Evolutionary conservation across 352 stramenopile genomes (phyloP), one percentile per base, ranked within the genome.

Genomic region (Globisporangium ultimum): DNA sequence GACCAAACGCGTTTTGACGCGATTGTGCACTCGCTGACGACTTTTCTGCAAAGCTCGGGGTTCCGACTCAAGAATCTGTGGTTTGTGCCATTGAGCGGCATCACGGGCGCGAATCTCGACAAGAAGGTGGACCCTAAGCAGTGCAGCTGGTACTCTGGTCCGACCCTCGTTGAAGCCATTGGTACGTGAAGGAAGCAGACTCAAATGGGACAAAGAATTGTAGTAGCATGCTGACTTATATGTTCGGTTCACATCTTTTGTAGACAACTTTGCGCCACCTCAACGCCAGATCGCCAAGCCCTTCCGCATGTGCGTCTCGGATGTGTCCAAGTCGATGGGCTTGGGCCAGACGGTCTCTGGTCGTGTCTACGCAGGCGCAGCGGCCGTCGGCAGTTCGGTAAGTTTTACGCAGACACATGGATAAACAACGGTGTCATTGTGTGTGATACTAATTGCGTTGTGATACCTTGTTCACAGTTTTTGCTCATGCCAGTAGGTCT

Each of bases 71-170:
- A 93, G 58, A 89, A 96, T 55, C 38, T 96, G 45, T 80, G 70
- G 48, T 97, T 96, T 53, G 80, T 97, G 28, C 89, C 89, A 9
- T 72, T 97, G 24, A 96, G 88, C 52, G 89, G 89, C 11, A 84
- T 97, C 47, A 86, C 72, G 1, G 89, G 89, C 17, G 76, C 66
- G n/a, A 97, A 97, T 40, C 61, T 97, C 11, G 68, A 93, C 32
- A 80, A 73, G n/a, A 78, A 68, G 20, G 61, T 89, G 12, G 65
- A 73, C 34, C 21, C 64, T 5, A 61, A 71, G 9, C 72, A 87
- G 20, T 88, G 73, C 54, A 57, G 62, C 22, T 96, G 88, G 88
- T 96, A 95, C 61, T 64, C 61, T 3, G 88, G 88, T 0, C 82
- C 76, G 21, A 91, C 88, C 50, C 71, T 96, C 12, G 76, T 95